These are phyloP conservation scores for Eucalyptus cloeziana DNA, from an alignment of 345 rosid species.

Conservation along the genomic window DNA sequence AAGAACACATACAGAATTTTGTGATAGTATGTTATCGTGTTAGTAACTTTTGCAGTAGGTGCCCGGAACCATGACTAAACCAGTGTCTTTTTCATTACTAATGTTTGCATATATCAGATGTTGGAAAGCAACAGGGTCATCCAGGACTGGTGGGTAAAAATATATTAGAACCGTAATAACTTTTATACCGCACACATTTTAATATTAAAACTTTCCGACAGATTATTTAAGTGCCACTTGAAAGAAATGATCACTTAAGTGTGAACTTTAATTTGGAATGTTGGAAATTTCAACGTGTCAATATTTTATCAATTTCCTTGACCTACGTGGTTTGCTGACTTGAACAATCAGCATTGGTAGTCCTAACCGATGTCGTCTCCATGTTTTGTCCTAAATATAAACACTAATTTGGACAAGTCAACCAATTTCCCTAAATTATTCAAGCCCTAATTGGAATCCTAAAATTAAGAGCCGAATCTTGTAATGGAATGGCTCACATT, in stretches of 20 bases:
- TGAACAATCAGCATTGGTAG: not conserved
- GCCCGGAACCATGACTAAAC: not conserved
- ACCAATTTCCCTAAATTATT: not conserved
- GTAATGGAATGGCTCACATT: not conserved
- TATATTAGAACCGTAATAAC: not conserved
- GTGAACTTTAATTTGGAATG: not conserved
- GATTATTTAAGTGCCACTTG: too few species aligned
- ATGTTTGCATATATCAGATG: not conserved
- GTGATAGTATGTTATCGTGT: not conserved
- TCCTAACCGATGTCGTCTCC: accelerated
- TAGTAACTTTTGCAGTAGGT: not conserved
- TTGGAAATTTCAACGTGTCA: accelerated
- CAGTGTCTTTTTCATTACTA: not conserved
- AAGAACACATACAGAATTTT: not conserved
- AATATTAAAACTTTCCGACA: not conserved
- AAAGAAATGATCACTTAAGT: not conserved
- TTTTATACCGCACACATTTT: too few species aligned
- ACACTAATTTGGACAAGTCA: not conserved
- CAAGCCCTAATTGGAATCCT: not conserved
- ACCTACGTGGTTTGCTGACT: accelerated
- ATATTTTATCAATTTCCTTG: too few species aligned
- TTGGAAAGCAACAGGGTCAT: not conserved
- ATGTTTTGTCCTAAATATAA: not conserved
- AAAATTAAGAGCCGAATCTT: not conserved
- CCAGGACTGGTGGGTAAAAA: not conserved